Base-by-base conservation (phyloP, 495 filamentous ascomycete genomes). In the Annulohypoxylon bovei region DNA sequence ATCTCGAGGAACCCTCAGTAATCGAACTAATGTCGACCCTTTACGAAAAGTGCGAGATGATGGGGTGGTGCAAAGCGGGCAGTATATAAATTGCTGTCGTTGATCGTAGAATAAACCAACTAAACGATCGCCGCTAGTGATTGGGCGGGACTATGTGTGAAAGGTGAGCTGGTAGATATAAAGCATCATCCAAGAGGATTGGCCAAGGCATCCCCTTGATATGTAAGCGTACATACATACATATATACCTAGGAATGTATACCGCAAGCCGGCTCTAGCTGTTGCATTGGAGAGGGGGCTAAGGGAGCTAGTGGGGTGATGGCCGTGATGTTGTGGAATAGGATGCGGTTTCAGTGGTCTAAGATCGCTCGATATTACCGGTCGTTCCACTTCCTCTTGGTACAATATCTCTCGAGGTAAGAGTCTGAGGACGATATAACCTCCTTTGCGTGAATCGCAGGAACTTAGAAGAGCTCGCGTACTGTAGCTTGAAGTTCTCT, bases 21-120 rank as follows among this genome's bases (percentile, higher is more conserved):
- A 67, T 49, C 55, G 37, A 60, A 59, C 35, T 53, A 30, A 11
- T 58, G 32, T 18, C 20, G 39, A 42, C 49, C 28, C 9, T 46
- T 65, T 22, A 59, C 57, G 39, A 63, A 61, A 65, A 30, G 60
- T 23, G 11, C 20, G 28, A 67, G 39, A 60, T 57, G 40, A 27
- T 54, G 33, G 60, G 37, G 39, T 64, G 18, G 46, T 55, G 55
- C 52, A 64, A 33, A 40, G 25, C 14, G 27, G 35, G 33, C 25
- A 65, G 47, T 61, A 65, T 72, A 62, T 72, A 63, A 42, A 65
- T 62, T 68, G 42, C 61, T 58, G 49, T 62, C 55, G 55, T 72
- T 65, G 65, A 65, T 72, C 60, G 53, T 55, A 50, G 65, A 46
- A 68, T 28, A 11, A 56, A 40, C 46, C 52, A 55, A 39, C 30